Evolutionary conservation across 768 basidiomycete genomes (phyloP), one percentile per base, ranked within the genome.

Genomic region (Thelephora aurantiotincta): DNA sequence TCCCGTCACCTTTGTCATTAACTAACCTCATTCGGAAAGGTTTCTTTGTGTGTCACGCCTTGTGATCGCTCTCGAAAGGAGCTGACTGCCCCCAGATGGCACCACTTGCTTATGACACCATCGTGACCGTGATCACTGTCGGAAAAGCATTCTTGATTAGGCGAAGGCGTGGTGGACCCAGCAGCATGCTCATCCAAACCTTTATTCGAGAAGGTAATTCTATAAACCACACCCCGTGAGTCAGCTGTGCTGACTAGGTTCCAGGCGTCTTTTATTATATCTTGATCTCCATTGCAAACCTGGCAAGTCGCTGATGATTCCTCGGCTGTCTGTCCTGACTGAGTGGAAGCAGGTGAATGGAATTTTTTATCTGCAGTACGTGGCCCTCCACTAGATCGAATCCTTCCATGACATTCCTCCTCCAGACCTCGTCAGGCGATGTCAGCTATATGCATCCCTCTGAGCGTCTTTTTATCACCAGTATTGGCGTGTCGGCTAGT

Each of bases 221-320:
- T 18, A 26, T 0, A 9, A 5, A 1, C 12, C 19, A 1, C 1
- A 14, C 26, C 45, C 18, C 26, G 42, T 19, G 12, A 18, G n/a
- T 18, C 35, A 35, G 33, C 26, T 41, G 12, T 52, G 23, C 46
- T 43, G 43, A 43, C 36, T 20, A 11, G 46, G 12, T 16, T 3
- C n/a, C 55, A 80, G 82, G 85, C 51, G 78, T 88, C 51, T 88
- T 87, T 61, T 89, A 88, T 57, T 89, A 86, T 58, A 72, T 89
- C 50, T 63, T 89, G 53, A 88, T 89, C 58, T 87, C 85, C n/a
- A 77, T 87, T 45, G 85, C 85, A 43, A 89, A 89, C 65, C 65
- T 89, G 68, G 72, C 72, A 47, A 51, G 68, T 16, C 11, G 20
- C 6, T 48, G 20, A 34, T 41, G 11, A 33, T 18, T 38, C 50